A percentile compares a stretch with the other conserved stretches of the same genome.
Conservation (phyloP, 106 monocot species). For the Chionographis japonica region DNA sequence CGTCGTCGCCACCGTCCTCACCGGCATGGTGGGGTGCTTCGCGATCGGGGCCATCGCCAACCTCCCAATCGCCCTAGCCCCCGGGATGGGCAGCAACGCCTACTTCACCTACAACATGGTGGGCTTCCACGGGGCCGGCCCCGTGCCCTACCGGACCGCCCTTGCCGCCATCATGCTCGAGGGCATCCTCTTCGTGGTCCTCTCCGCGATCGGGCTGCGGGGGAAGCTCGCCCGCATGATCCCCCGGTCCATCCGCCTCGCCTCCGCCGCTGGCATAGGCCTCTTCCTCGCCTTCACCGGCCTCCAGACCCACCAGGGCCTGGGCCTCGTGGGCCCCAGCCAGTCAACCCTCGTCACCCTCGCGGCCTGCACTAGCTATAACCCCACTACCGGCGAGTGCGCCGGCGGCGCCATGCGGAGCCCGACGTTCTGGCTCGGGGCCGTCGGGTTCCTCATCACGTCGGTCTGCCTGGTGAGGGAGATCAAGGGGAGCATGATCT, state of each 20-base stretch:
- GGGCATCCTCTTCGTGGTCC: conserved; percentile 38
- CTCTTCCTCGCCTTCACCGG: conserved; percentile 77
- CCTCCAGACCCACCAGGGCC: conserved; percentile 41
- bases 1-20: conserved; percentile 37
- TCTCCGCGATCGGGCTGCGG: conserved; percentile 59
- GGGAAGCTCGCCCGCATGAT: conserved; percentile 44
- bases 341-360: conserved; percentile 46
- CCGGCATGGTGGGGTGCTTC: conserved; percentile 29
- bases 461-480: conserved; percentile 24
- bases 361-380: conserved; percentile 29
- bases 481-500: conserved; percentile 68
- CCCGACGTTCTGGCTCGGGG: conserved; percentile 79
- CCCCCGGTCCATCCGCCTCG: conserved; percentile 52
- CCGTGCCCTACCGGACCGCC: conserved; percentile 43
- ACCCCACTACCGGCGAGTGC: conserved; percentile 40
- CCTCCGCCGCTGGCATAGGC: conserved; percentile 66
- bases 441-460: conserved; percentile 48
- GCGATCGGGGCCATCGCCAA: conserved; percentile 65
- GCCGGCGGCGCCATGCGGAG: conserved; percentile 26
- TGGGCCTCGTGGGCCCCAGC: conserved; percentile 64
- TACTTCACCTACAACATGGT: conserved; percentile 74
- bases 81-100: conserved; percentile 73
- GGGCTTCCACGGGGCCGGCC: conserved; percentile 56
- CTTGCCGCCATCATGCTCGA: conserved; percentile 61
- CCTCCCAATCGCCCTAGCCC: conserved; percentile 59